Percentiles rank a stretch among this genome's conserved stretches.
phyloP scores from a whole-genome alignment of 2,329 filamentous ascomycete genomes.

The Esteya vermicola region DNA sequence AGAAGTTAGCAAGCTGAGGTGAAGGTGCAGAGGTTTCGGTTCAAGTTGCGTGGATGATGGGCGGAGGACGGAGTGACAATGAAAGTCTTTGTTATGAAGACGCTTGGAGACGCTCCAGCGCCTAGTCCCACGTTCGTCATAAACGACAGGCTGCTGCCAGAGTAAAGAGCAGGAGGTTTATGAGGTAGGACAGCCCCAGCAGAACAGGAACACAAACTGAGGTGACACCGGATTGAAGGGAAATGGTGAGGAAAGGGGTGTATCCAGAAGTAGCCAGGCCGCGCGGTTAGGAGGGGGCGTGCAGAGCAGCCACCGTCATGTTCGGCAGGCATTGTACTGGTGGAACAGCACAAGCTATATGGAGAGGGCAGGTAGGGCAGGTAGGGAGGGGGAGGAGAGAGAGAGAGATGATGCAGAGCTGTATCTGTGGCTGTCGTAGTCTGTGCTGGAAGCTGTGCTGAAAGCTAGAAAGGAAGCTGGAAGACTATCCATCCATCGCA shows the following conservation, averaged over 20 bases:
- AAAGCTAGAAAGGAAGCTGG: no score
- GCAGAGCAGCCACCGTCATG: no score
- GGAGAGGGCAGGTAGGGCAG: not conserved
- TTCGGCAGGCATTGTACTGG: not conserved
- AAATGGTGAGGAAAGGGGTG: not conserved
- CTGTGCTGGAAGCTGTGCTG: no score
- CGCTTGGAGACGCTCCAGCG: not conserved
- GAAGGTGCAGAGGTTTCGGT: no score
- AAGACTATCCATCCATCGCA: no score
- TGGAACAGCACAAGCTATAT: not conserved
- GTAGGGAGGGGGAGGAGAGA: no score
- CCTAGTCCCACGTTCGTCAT: not conserved
- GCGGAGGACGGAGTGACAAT: not conserved
- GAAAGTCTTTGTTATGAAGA: no score
- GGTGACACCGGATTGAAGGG: not conserved
- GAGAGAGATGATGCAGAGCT: not conserved
- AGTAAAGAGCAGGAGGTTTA: no score
- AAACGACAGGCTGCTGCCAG: not conserved
- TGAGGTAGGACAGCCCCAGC: not conserved
- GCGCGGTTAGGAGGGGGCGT: no score
- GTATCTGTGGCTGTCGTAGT: not conserved
- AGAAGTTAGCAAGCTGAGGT: conserved; percentile 21
- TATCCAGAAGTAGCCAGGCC: no score
- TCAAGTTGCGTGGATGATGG: not conserved
- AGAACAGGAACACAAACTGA: not conserved